Percentiles rank a stretch among this genome's conserved stretches.
Conservation (phyloP, 441 rosid species). For the Populus hybrid region DNA sequence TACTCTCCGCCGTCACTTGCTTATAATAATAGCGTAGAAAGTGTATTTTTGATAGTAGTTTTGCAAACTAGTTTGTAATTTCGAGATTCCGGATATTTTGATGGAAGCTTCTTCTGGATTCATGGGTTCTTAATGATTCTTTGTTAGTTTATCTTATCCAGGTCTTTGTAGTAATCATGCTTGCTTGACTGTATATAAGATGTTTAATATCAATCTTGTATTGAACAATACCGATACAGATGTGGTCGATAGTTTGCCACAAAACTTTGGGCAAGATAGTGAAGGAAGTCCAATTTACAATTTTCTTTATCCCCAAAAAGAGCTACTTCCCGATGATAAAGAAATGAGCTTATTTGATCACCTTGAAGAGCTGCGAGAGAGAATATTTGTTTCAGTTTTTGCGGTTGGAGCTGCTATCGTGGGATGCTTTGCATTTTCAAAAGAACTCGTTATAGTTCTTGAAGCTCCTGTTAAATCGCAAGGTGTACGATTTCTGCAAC, state of each 20-base stretch:
- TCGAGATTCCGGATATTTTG: neutral
- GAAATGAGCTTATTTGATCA: slow-evolving; percentile 97
- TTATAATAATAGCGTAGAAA: neutral
- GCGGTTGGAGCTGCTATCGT: slow-evolving; percentile 88
- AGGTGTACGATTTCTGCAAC: slow-evolving; percentile 91
- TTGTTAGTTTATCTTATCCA: slow-evolving; percentile 10
- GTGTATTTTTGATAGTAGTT: too few species aligned
- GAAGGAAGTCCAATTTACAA: slow-evolving; percentile 53
- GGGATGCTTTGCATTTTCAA: slow-evolving; percentile 93
- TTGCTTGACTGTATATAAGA: slow-evolving; percentile 2
- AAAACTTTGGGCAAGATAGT: slow-evolving; percentile 36
- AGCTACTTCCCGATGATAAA: slow-evolving; percentile 90
- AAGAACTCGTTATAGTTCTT: slow-evolving; percentile 76
- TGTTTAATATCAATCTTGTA: slow-evolving; percentile 15
- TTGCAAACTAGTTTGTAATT: neutral
- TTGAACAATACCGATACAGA: slow-evolving; percentile 35
- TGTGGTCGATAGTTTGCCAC: slow-evolving; percentile 31
- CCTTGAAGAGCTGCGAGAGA: slow-evolving; percentile 88
- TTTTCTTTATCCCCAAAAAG: slow-evolving; percentile 84
- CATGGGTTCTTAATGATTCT: neutral
- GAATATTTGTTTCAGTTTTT: slow-evolving; percentile 81
- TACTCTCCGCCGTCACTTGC: neutral
- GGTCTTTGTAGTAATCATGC: slow-evolving; percentile 8
- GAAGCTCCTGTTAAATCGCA: slow-evolving; percentile 95
- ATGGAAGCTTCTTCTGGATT: neutral